These are phyloP conservation scores for Cucurbita moschata DNA, from an alignment of 306 rosid genomes.

Conservation along the genomic window DNA sequence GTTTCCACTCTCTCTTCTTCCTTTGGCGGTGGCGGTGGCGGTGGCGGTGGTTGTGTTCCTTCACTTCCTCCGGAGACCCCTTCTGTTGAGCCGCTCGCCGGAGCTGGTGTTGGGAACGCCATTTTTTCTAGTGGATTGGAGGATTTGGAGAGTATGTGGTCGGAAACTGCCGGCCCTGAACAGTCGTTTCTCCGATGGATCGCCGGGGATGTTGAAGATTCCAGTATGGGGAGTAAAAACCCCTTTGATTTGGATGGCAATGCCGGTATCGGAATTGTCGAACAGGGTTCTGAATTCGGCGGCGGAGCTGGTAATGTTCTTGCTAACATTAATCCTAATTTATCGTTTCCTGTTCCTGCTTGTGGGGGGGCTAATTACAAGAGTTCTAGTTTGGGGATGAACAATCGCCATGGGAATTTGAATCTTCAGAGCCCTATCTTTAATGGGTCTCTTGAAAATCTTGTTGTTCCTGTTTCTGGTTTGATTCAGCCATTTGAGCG, in stretches of 20 bases:
- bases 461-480: slow-evolving; percentile 15
- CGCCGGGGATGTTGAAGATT: slow-evolving; percentile 24
- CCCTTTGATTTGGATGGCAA: slow-evolving; percentile 18
- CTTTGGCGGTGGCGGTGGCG: slow-evolving; percentile 15
- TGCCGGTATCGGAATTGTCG: slow-evolving; percentile 22
- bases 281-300: slow-evolving; percentile 20
- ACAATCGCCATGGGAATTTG: background rate
- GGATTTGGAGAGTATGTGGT: slow-evolving; percentile 28
- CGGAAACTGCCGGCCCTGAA: slow-evolving; percentile 27
- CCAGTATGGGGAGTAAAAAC: slow-evolving; percentile 17
- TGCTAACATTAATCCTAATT: slow-evolving; percentile 4
- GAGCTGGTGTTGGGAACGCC: slow-evolving; percentile 18
- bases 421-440: slow-evolving; percentile 16
- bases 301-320: slow-evolving; percentile 4
- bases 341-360: slow-evolving; percentile 1
- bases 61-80: slow-evolving; percentile 11
- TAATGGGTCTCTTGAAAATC: slow-evolving; percentile 3
- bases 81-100: slow-evolving; percentile 2
- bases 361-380: slow-evolving; percentile 11
- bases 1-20: slow-evolving; percentile 32
- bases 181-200: slow-evolving; percentile 32
- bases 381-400: slow-evolving; percentile 10
- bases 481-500: slow-evolving; percentile 6
- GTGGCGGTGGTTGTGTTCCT: slow-evolving; percentile 5
- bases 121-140: slow-evolving; percentile 10